Conservation (phyloP, 768 basidiomycete species). For the Rhizopogon sp. region DNA sequence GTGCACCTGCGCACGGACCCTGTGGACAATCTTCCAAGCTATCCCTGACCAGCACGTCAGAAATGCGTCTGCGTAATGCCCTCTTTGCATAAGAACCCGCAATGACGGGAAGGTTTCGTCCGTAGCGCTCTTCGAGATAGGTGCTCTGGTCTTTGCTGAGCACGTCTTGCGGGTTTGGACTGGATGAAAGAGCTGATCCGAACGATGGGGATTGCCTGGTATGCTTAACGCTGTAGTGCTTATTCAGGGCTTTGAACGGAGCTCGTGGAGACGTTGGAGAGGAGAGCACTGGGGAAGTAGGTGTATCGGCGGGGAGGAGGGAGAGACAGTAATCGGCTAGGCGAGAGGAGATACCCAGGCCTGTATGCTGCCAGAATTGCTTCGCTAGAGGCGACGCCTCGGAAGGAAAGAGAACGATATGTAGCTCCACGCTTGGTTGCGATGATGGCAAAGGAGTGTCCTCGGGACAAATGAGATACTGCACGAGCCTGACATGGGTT, state of each 20-base stretch:
- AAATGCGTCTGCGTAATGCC: slow-evolving; percentile 82
- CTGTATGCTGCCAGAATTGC: slow-evolving; percentile 96
- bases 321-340: slow-evolving; percentile 79
- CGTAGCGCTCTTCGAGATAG: slow-evolving; percentile 94
- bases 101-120: slow-evolving; percentile 76
- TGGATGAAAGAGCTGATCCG: slow-evolving; percentile 6
- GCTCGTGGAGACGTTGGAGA: slow-evolving; percentile 21
- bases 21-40: slow-evolving; percentile 24
- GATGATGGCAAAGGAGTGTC: slow-evolving; percentile 25
- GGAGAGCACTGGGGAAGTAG: slow-evolving; percentile 20
- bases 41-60: slow-evolving; percentile 76
- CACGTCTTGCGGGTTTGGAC: slow-evolving; percentile 32
- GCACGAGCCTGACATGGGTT: slow-evolving; percentile 52
- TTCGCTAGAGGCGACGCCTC: slow-evolving; percentile 64
- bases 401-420: slow-evolving; percentile 75
- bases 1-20: slow-evolving; percentile 38
- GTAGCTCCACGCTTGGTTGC: slow-evolving; percentile 45
- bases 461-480: slow-evolving; percentile 68
- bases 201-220: slow-evolving; percentile 5
- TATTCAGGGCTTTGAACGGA: slow-evolving; percentile 44
- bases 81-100: slow-evolving; percentile 79
- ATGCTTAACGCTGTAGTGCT: slow-evolving; percentile 45
- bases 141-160: slow-evolving; percentile 58
- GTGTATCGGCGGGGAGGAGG: slow-evolving; percentile 43
- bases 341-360: slow-evolving; percentile 85